Evolutionary conservation across 495 filamentous ascomycete species (phyloP).

Genomic region (Lasiosphaeria miniovina): DNA sequence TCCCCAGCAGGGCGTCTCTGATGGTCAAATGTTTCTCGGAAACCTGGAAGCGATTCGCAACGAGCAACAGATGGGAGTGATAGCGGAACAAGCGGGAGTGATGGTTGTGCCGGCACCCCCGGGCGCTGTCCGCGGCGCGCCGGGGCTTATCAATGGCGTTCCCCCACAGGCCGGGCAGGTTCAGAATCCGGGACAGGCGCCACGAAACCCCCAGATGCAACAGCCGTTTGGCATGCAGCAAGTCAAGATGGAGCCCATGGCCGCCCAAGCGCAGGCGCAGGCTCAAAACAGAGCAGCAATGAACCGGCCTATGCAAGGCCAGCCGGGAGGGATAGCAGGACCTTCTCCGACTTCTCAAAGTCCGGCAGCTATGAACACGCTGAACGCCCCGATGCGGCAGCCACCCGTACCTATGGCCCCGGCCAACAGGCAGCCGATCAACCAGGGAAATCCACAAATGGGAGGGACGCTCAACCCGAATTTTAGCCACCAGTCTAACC

Average conservation of each 20-base stretch:
- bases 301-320: slow-evolving; percentile 42
- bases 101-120: slow-evolving; percentile 50
- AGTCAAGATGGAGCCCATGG: slow-evolving; percentile 39
- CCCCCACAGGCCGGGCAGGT: slow-evolving; percentile 33
- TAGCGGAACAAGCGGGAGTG: slow-evolving; percentile 48
- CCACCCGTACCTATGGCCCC: slow-evolving; percentile 43
- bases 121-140: slow-evolving; percentile 43
- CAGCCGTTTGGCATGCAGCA: slow-evolving; percentile 39
- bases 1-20: slow-evolving; percentile 34
- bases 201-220: slow-evolving; percentile 35
- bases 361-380: slow-evolving; percentile 45
- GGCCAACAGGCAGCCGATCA: slow-evolving; percentile 33
- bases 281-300: slow-evolving; percentile 25
- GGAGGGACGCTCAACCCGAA: slow-evolving; percentile 30
- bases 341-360: slow-evolving; percentile 47
- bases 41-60: slow-evolving; percentile 50
- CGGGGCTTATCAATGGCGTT: slow-evolving; percentile 38
- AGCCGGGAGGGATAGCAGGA: slow-evolving; percentile 43
- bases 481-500: slow-evolving; percentile 33
- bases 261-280: slow-evolving; percentile 36
- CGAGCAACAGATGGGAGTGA: slow-evolving; percentile 44
- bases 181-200: slow-evolving; percentile 33
- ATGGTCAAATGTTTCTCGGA: slow-evolving; percentile 36
- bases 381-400: slow-evolving; percentile 48
- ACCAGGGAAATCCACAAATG: slow-evolving; percentile 35